phyloP scores from a whole-genome alignment of 2,329 filamentous ascomycete species.

The Rachicladosporium sp. region DNA sequence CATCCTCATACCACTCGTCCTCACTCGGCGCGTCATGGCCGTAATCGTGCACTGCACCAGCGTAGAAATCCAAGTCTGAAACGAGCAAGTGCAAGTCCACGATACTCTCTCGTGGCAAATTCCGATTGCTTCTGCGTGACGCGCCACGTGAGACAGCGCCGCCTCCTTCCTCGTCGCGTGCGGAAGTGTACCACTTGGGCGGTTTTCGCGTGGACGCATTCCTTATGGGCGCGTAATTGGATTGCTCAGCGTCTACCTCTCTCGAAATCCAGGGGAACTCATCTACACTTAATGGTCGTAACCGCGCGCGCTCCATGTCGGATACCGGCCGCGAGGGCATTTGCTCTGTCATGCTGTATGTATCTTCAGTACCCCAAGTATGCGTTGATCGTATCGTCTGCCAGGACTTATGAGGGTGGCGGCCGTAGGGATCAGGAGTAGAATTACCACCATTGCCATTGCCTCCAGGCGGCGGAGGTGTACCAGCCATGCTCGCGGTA shows the following conservation, averaged over 20 bases:
- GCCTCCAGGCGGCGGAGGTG: too few species aligned
- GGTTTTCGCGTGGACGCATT: constrained; percentile 13
- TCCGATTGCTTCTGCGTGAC: constrained; percentile 15
- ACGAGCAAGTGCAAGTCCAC: constrained; percentile 24
- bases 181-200: constrained; percentile 21
- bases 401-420: constrained; percentile 4
- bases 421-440: constrained; percentile 3
- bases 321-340: constrained; percentile 3
- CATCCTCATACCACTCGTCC: constrained; percentile 17
- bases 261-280: constrained; percentile 22
- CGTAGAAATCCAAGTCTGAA: constrained; percentile 25
- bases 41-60: constrained; percentile 24
- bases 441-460: too few species aligned
- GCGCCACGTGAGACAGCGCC: constrained; percentile 6
- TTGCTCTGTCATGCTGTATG: constrained; percentile 4
- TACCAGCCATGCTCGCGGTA: too few species aligned
- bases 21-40: constrained; percentile 16
- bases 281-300: constrained; percentile 11
- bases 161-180: constrained; percentile 14
- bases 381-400: constrained; percentile 4
- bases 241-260: constrained; percentile 13
- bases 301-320: constrained; percentile 5
- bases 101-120: constrained; percentile 20
- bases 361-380: constrained; percentile 5
- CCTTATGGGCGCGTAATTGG: constrained; percentile 14